Conservation (phyloP, 2,329 filamentous ascomycete genomes). For the Phyllosticta capitalensis region DNA sequence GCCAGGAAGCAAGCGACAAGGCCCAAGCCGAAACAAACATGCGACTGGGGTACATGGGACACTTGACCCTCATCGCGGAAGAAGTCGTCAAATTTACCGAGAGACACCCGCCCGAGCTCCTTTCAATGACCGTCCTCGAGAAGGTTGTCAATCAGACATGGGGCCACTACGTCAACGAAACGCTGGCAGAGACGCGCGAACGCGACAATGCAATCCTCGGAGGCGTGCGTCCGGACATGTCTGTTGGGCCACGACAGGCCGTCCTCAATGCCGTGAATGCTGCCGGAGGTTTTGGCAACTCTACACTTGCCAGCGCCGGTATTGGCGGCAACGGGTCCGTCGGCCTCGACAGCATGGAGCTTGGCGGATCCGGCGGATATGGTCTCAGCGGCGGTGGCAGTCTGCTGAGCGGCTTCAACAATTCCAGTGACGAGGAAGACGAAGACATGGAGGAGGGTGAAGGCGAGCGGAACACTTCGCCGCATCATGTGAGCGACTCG, state of each 20-base stretch:
- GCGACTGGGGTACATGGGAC: constrained; percentile 95
- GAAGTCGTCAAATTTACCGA: constrained; percentile 98
- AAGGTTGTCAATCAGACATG: constrained; percentile 83
- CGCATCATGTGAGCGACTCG: constrained; percentile 40
- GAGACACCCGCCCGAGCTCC: constrained; percentile 76
- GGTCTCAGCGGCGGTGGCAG: constrained; percentile 68
- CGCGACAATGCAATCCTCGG: constrained; percentile 97
- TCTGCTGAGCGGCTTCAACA: constrained; percentile 82
- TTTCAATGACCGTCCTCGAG: constrained; percentile 76
- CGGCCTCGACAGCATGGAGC: constrained; percentile 54
- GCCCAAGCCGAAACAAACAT: constrained; percentile 77
- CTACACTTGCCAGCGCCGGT: constrained; percentile 69
- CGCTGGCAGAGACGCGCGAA: constrained; percentile 85
- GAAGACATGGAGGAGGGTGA: constrained; percentile 85
- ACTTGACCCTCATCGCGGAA: constrained; percentile 91
- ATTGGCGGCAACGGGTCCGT: constrained; percentile 55
- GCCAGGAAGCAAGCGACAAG: constrained; percentile 77
- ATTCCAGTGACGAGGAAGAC: constrained; percentile 91
- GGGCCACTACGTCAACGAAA: constrained; percentile 91
- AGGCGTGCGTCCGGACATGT: constrained; percentile 84
- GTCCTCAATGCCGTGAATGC: constrained; percentile 51
- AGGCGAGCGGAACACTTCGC: constrained; percentile 49
- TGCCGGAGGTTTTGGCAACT: constrained; percentile 47
- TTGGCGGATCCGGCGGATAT: constrained; percentile 52
- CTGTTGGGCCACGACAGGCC: constrained; percentile 66